Percentiles rank a stretch among this genome's conserved stretches.
Conservation (phyloP, 768 basidiomycete species). For the Suillus spraguei region DNA sequence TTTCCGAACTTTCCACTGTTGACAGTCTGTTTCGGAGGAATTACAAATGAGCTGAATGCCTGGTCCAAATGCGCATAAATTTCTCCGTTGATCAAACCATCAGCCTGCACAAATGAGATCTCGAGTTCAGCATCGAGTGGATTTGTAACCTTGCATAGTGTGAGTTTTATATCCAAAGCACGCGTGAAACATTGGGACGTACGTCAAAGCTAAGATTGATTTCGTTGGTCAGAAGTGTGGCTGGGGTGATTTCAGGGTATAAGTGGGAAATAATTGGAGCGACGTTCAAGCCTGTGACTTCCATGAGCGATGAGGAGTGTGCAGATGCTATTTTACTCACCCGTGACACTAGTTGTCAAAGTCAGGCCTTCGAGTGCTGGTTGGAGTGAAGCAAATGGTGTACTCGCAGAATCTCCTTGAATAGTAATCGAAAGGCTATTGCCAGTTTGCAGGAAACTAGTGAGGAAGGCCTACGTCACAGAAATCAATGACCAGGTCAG, state of each 20-base stretch:
- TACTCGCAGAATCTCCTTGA: constrained; percentile 58
- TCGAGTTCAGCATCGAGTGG: constrained; percentile 59
- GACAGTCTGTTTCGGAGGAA: constrained; percentile 59
- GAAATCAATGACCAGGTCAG: background rate
- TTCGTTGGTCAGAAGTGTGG: constrained; percentile 49
- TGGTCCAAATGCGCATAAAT: constrained; percentile 63
- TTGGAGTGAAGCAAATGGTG: constrained; percentile 62
- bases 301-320: background rate
- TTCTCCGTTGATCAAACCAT: constrained; percentile 51
- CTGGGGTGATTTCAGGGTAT: constrained; percentile 53
- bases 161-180: constrained; percentile 6
- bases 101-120: constrained; percentile 59
- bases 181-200: constrained; percentile 21
- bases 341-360: constrained; percentile 50
- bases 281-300: constrained; percentile 43
- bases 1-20: constrained; percentile 62
- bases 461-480: constrained; percentile 50
- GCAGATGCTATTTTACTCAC: constrained; percentile 29
- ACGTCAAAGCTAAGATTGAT: constrained; percentile 62
- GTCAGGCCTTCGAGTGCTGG: constrained; percentile 56
- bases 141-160: constrained; percentile 44
- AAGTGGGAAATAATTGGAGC: constrained; percentile 61
- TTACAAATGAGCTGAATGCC: constrained; percentile 53
- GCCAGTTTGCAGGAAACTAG: constrained; percentile 57
- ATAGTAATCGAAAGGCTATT: constrained; percentile 52